A percentile compares a stretch with the other conserved stretches of the same genome.
These are phyloP conservation scores for Aspergillus aculeatinus DNA, from an alignment of 2,329 filamentous ascomycete species.

Conservation along the genomic window DNA sequence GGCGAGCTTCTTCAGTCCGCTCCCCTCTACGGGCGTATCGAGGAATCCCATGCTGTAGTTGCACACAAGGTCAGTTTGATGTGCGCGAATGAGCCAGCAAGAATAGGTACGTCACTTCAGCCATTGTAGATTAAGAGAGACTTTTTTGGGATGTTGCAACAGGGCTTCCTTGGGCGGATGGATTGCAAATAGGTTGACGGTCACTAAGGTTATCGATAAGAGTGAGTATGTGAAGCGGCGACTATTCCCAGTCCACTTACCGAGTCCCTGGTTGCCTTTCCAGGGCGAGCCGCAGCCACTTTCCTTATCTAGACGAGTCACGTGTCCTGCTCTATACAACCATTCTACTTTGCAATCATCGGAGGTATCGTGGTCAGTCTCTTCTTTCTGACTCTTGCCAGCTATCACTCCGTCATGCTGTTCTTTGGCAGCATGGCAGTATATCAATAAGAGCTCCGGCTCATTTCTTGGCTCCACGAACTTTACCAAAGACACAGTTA, in stretches of 20 bases:
- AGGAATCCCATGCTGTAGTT: slow-evolving; percentile 74
- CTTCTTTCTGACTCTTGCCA: neutral
- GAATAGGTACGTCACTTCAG: slow-evolving; percentile 27
- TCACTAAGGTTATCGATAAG: neutral
- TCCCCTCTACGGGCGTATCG: slow-evolving; percentile 60
- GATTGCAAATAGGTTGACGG: neutral
- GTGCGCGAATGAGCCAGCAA: slow-evolving; percentile 1
- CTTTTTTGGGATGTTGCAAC: neutral
- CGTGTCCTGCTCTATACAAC: slow-evolving; percentile 4
- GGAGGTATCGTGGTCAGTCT: too few species aligned
- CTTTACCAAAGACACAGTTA: neutral
- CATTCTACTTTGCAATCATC: neutral
- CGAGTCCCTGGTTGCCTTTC: slow-evolving; percentile 3
- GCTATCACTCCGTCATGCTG: neutral
- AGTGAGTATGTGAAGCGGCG: neutral
- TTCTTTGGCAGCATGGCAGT: neutral
- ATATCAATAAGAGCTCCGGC: neutral
- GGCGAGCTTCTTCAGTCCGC: slow-evolving; percentile 67
- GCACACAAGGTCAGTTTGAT: slow-evolving; percentile 23
- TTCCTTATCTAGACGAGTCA: slow-evolving; percentile 12
- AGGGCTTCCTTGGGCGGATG: neutral
- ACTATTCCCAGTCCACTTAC: neutral
- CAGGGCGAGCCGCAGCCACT: slow-evolving; percentile 8
- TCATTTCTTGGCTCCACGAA: neutral
- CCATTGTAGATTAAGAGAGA: slow-evolving; percentile 23